These are phyloP conservation scores for Ogataea ramenticola DNA, from an alignment of 805 yeast genomes.

Conservation along the genomic window DNA sequence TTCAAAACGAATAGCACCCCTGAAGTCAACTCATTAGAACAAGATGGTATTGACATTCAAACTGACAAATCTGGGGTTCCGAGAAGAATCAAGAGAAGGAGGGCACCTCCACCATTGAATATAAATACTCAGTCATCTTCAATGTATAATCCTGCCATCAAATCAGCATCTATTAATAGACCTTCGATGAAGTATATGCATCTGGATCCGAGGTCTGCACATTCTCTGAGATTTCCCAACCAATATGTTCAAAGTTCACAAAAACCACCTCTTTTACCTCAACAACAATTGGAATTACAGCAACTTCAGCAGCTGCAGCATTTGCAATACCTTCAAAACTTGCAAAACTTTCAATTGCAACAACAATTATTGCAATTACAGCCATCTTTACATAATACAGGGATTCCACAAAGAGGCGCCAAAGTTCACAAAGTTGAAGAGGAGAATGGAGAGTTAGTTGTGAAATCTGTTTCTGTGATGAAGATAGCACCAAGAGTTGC, in stretches of 20 bases:
- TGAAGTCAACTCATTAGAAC: too few relatives aligned
- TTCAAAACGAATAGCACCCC: too few relatives aligned
- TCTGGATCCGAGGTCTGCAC: background rate
- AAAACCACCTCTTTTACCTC: background rate
- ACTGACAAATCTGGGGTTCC: too few relatives aligned
- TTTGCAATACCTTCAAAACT: background rate
- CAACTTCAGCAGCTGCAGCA: background rate
- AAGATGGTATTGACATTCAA: too few relatives aligned
- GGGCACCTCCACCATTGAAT: conserved; percentile 16
- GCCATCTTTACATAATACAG: conserved; percentile 1
- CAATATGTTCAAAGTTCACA: background rate
- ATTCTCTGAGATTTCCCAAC: background rate
- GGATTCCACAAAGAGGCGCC: conserved; percentile 12
- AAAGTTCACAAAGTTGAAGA: conserved; percentile 5
- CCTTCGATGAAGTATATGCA: background rate
- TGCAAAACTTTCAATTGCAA: background rate
- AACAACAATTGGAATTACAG: too few relatives aligned
- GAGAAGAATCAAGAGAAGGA: conserved; percentile 14
- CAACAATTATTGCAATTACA: background rate
- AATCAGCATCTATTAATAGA: conserved; percentile 1
- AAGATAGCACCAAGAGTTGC: background rate
- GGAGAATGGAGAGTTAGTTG: conserved; percentile 4
- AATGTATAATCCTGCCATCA: conserved; percentile 1
- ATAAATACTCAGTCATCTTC: background rate
- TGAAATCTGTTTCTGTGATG: background rate